These are phyloP conservation scores for Erigeron philadelphicus DNA, from an alignment of 140 eudicot genomes.

Conservation along the genomic window DNA sequence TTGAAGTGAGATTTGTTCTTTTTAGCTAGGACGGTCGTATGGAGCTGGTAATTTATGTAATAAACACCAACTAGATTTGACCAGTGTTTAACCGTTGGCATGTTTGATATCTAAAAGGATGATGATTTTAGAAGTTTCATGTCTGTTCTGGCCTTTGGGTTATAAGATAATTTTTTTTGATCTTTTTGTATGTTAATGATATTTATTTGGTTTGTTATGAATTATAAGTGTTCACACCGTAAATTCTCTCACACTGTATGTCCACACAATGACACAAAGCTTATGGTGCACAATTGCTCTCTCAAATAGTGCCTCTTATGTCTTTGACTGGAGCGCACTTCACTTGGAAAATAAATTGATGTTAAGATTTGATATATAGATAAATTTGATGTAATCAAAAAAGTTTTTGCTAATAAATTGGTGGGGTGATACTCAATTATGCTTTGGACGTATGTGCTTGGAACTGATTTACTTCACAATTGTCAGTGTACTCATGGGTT, in stretches of 20 bases:
- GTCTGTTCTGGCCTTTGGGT: too few relatives aligned
- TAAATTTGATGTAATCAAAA: conserved; percentile 17
- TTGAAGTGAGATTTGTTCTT: neutral
- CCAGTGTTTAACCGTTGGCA: neutral
- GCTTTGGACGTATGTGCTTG: neutral
- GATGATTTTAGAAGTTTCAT: too few relatives aligned
- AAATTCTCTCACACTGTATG: too few relatives aligned
- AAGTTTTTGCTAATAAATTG: neutral
- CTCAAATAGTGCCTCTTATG: conserved; percentile 6
- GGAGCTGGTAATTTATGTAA: neutral
- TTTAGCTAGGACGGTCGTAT: neutral
- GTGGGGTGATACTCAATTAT: conserved; percentile 11
- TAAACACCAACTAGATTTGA: neutral
- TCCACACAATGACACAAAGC: too few relatives aligned
- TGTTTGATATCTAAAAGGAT: too few relatives aligned
- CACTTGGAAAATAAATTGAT: neutral
- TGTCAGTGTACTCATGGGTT: conserved; percentile 14
- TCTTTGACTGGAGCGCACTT: neutral
- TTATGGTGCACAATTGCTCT: conserved; percentile 3
- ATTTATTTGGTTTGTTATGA: too few relatives aligned
- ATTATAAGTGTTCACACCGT: too few relatives aligned
- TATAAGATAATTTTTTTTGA: too few relatives aligned
- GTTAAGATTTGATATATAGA: conserved; percentile 2
- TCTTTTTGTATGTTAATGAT: too few relatives aligned
- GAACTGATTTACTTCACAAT: neutral